Base-by-base conservation (phyloP, 306 rosid species). In the Vigna trinervia region DNA sequence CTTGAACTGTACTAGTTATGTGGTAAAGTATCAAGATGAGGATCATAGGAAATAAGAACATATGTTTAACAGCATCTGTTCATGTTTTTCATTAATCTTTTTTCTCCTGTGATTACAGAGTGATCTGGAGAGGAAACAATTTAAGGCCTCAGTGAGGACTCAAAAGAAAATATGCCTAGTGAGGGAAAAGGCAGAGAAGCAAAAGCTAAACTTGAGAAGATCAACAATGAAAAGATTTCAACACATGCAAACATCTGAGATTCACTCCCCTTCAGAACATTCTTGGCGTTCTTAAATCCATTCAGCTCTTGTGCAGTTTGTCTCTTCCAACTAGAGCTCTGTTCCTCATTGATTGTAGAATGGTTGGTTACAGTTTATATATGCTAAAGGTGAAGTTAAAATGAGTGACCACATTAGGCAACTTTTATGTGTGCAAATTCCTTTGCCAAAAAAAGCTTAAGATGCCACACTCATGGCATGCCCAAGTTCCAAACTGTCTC, bases 181-280 rank as follows among this genome's bases (percentile, higher is more conserved):
- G 32, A 90, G 85, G 83, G 84, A 84, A 43, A 85, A 87, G 77
- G 92, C 97, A 65, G 84, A 87, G 60, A 85, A 73, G 84, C 85
- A 83, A 66, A 86, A 78, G 75, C n/a, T 52, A 30, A 82, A 71
- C 17, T 88, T 85, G 41, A 87, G 91, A 61, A 34, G 66, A 70
- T 80, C 78, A 19, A 79, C 91, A 6, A 61, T 61, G 88, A 88
- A 76, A 75, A 86, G 12, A 75, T 87, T 22, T 34, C 84, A 23
- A n/a, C 73, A 66, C 71, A 85, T 73, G 81, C 87, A 63, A 73
- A 58, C 43, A 51, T 61, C 74, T 19, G 77, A 51, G 62, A 52
- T 51, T 30, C 47, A 38, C 69, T 19, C 43, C 57, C 51, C 61
- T 56, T 62, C 56, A 84, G 78, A 69, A 65, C 41, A 12, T 75